A percentile compares a stretch with the other conserved stretches of the same genome.
These are phyloP conservation scores for Arachis stenosperma DNA, from an alignment of 306 rosid genomes.

Conservation along the genomic window DNA sequence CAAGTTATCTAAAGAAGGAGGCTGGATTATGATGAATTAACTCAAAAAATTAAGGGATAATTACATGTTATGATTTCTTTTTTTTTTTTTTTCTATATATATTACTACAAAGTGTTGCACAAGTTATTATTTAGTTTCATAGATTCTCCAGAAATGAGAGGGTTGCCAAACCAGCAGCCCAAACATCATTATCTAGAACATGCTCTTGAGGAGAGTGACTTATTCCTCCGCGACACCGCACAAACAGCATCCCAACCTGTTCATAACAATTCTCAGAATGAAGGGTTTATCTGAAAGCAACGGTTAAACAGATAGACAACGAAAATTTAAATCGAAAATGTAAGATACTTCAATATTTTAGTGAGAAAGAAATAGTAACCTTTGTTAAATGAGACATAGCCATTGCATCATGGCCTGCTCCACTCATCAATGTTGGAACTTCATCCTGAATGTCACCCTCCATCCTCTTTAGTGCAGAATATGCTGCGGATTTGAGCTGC, in stretches of 20 bases:
- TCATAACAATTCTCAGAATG: slow-evolving; percentile 15
- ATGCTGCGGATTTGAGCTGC: slow-evolving; percentile 74
- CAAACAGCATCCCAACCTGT: slow-evolving; percentile 92
- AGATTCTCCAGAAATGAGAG: slow-evolving; percentile 68
- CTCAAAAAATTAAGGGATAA: slow-evolving; percentile 40
- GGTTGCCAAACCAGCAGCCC: slow-evolving; percentile 83
- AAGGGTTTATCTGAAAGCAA: too few relatives aligned
- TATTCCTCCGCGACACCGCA: slow-evolving; percentile 88
- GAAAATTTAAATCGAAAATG: too few relatives aligned
- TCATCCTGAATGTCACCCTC: slow-evolving; percentile 73
- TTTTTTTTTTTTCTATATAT: neutral
- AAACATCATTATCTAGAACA: slow-evolving; percentile 78
- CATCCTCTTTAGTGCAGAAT: slow-evolving; percentile 67
- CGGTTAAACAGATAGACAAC: too few relatives aligned
- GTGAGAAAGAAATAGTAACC: slow-evolving; percentile 43
- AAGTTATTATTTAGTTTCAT: neutral
- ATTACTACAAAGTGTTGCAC: neutral
- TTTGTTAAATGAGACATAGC: slow-evolving; percentile 88
- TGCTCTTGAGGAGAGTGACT: slow-evolving; percentile 94
- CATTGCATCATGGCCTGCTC: slow-evolving; percentile 98
- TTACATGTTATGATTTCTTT: slow-evolving; percentile 39
- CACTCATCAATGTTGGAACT: slow-evolving; percentile 83
- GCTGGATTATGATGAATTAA: slow-evolving; percentile 40
- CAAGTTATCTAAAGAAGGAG: slow-evolving; percentile 30
- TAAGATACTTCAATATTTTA: too few relatives aligned